Base-by-base conservation (phyloP, 257 asterid species). In the Solanum sparsipilum region DNA sequence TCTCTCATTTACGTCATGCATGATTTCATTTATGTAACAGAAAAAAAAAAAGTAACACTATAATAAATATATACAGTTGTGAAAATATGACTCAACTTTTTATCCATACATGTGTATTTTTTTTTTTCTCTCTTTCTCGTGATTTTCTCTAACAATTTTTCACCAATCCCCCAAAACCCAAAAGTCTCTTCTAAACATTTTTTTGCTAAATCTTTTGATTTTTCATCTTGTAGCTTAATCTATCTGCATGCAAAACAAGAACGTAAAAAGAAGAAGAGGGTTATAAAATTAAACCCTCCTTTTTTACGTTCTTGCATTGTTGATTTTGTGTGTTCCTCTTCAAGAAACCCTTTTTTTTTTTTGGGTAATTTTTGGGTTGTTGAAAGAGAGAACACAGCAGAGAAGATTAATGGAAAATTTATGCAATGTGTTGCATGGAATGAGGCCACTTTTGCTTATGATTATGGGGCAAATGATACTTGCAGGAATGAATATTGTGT, bases 401-500 rank as follows among this genome's bases (percentile, higher is more conserved):
- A 75, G 52, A 36, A 75, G 35, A 78, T n/a, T 7, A 4, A 90
- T 87, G 84, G 90, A 48, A 20, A 90, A 81, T 16, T 71, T 87
- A 11, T 48, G 88, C 89, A 87, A 87, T 36, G 74, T 27, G 38
- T 11, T 92, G 67, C 92, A 92, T 46, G 95, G 90, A n/a, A 27
- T 91, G 92, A 93, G 94, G 87, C 96, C 98, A 2, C 84, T 93
- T 4, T 3, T 92, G n/a, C 3, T 94, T 1, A 94, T 95, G 98
- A 38, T 92, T 7, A 0, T 90, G 75, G 93, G 84, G 34, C 95
- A 93, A 86, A 8, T 79, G 1, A 32, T 91, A 41, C 68, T 92
- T 7, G 68, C 93, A 0, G 73, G 92, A 7, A 93, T 93, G n/a
- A 94, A 88, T 23, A 36, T 95, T 3, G 48, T 90, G 13, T 92